Evolutionary conservation across 140 eudicot species (phyloP), one percentile per base, ranked within the genome.

Genomic region (Stevia rebaudiana): DNA sequence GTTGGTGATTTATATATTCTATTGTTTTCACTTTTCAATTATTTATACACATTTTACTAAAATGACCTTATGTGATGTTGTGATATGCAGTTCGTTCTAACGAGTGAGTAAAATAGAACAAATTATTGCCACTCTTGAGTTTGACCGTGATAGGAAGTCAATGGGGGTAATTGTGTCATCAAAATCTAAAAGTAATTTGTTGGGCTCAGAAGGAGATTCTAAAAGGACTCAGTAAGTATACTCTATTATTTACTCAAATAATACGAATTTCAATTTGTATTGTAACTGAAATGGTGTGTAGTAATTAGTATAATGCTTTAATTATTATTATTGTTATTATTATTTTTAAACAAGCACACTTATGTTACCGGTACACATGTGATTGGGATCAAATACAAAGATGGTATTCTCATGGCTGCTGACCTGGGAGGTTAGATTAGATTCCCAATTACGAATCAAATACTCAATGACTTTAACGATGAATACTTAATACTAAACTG

Each of bases 331-430:
- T n/a, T n/a, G n/a, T n/a, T n/a, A n/a, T n/a, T n/a, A n/a, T 51
- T 41, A n/a, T n/a, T n/a, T n/a, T n/a, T n/a, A 33, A 55, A 30
- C 77, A 91, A 96, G 84, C 71, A 72, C 24, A 96, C 98, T 0
- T 87, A 87, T 63, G 96, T 87, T 48, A 91, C 98, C n/a, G 96
- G 98, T 19, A 88, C 98, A 21, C 85, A 92, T 19, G 95, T 91
- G 33, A 69, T 91, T 39, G 98, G 92, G 24, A 84, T 91, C 75
- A 87, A 85, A 74, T 91, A 91, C 83, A 87, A 85, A 72, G 98
- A 85, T 83, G 98, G 96, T 4, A 70, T 91, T 59, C 98, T 91
- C 70, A 72, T 91, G 85, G 95, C 95, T 74, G 95, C 98, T 70
- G 98, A 91, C 72, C 85, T 85, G 96, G 96, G 96, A 85, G 98